Conservation (phyloP, 192 early-diverging fungal genomes). For the Powellomyces hirtus region DNA sequence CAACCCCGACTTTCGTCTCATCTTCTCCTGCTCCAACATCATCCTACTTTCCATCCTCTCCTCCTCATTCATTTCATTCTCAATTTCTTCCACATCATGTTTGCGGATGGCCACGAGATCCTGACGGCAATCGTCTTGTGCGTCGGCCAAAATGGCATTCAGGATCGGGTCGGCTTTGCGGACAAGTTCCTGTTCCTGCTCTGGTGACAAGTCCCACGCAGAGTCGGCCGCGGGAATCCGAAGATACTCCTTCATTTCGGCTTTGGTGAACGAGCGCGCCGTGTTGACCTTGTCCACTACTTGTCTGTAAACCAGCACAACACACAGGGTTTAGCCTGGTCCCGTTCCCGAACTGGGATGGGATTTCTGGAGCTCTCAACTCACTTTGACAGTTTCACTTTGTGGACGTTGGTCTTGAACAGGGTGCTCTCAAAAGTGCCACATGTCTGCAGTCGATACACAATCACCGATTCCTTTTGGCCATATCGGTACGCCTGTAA, state of each 20-base stretch:
- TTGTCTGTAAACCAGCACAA: constrained; percentile 17
- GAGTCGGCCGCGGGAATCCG: constrained; percentile 33
- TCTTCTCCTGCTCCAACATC: constrained; percentile 15
- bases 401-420: constrained; percentile 69
- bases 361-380: neutral
- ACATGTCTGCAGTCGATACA: constrained; percentile 46
- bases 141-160: constrained; percentile 2
- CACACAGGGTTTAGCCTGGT: no score
- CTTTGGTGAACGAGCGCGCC: constrained; percentile 42
- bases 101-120: constrained; percentile 3
- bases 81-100: constrained; percentile 21
- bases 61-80: constrained; percentile 24
- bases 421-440: constrained; percentile 49
- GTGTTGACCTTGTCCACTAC: constrained; percentile 65
- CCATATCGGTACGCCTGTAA: constrained; percentile 42
- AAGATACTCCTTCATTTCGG: constrained; percentile 54
- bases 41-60: constrained; percentile 6
- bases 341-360: neutral
- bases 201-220: constrained; percentile 7
- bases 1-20: constrained; percentile 5
- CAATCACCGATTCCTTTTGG: constrained; percentile 38
- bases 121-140: neutral
- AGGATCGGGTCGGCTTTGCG: neutral
- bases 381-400: constrained; percentile 62
- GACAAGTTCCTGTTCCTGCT: constrained; percentile 1